Evolutionary conservation across 306 rosid species (phyloP), one percentile per base, ranked within the genome.

Genomic region (Vigna angularis): DNA sequence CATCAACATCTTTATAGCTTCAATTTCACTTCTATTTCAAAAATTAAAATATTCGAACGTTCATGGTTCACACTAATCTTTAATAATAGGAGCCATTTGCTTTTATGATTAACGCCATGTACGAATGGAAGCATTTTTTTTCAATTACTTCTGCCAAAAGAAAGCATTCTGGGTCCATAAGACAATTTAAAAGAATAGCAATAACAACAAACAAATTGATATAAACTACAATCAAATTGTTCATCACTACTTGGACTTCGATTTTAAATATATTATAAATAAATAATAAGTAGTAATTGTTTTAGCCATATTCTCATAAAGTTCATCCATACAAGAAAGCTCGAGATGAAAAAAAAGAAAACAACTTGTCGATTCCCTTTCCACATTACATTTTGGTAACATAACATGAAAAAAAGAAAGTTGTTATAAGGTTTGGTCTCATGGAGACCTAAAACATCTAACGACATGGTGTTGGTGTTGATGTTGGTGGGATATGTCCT

Each of bases 401-500:
- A 66, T 15, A 30, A 50, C n/a, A 24, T 53, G 7, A 3, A 53
- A 11, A 18, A 58, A 61, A 48, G 53, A 49, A 38, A 72, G 38
- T 58, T 45, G 6, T 66, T 59, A 16, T 16, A 2, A 62, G 11
- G 64, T 3, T 4, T 8, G 26, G n/a, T 16, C 50, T 48, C 34
- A 30, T 30, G 34, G 36, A 32, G 36, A 32, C 5, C 4, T 1
- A 36, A 78, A 83, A 50, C 83, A 83, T 0, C 61, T 61, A 26
- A 26, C 34, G 22, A 48, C 42, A 48, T 47, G 76, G 53, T 81
- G 72, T 47, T 85, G 76, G 53, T 81, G 71, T 51, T 32, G 40
- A 9, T 85, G 87, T 12, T 84, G 85, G 18, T 72, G 80, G 10
- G 78, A 81, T 3, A 70, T 83, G 6, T 81, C 98, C 78, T 80